Evolutionary conservation across 495 filamentous ascomycete species (phyloP).

Genomic region (Lasiosphaeria miniovina): DNA sequence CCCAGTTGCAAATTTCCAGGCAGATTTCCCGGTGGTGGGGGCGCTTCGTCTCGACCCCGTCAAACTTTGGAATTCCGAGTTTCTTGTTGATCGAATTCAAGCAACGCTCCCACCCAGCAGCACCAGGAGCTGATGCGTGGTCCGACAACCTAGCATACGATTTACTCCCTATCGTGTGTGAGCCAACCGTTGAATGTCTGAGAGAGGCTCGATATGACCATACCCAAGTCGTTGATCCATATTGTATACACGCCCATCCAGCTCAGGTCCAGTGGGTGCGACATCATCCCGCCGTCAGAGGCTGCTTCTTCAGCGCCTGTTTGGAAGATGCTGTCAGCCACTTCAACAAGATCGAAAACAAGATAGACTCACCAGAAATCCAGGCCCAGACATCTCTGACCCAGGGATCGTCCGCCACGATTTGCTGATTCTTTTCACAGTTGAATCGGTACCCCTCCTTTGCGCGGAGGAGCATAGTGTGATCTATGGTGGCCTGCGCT

Average conservation of each 20-base stretch:
- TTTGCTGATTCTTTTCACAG: constrained; percentile 60
- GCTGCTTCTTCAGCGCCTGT: constrained; percentile 65
- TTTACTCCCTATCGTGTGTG: constrained; percentile 30
- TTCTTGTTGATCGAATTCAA: constrained; percentile 46
- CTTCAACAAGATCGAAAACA: neutral
- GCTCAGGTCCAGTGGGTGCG: constrained; percentile 71
- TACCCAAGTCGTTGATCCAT: constrained; percentile 75
- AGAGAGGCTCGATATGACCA: constrained; percentile 18
- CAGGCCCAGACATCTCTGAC: constrained; percentile 76
- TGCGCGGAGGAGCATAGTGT: constrained; percentile 49
- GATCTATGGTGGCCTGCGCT: constrained; percentile 40
- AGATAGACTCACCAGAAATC: constrained; percentile 57
- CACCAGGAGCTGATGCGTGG: constrained; percentile 37
- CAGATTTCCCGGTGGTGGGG: constrained; percentile 75
- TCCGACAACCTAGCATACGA: constrained; percentile 42
- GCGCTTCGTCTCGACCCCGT: constrained; percentile 56
- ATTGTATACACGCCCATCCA: constrained; percentile 79
- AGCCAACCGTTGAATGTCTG: neutral
- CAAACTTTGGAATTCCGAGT: constrained; percentile 38
- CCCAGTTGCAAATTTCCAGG: constrained; percentile 74
- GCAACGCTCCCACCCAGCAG: constrained; percentile 47
- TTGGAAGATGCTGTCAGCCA: constrained; percentile 1
- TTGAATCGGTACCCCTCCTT: constrained; percentile 79
- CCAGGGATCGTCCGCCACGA: constrained; percentile 70
- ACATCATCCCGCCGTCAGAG: constrained; percentile 66